Conservation (phyloP, 1,284 basidiomycete genomes). For the Puccinia coronata region DNA sequence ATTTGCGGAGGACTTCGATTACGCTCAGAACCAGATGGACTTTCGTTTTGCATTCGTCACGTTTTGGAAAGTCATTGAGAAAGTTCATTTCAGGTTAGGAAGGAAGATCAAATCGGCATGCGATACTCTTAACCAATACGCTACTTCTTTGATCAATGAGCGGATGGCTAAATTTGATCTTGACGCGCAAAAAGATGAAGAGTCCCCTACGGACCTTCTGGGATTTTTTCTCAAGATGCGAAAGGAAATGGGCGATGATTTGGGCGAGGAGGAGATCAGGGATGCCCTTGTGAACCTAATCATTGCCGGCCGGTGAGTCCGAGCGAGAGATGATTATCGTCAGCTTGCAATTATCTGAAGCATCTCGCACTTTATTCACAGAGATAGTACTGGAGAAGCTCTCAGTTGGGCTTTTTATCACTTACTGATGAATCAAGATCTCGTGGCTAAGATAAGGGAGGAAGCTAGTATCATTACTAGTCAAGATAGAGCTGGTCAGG, state of each 20-base stretch:
- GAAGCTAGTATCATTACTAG: slow-evolving; percentile 1
- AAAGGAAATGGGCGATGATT: not conserved
- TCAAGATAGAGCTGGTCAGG: not conserved
- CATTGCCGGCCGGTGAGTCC: slow-evolving; percentile 47
- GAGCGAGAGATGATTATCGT: not conserved
- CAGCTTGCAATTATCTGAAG: not conserved
- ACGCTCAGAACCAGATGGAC: slow-evolving; percentile 23
- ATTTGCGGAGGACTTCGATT: slow-evolving; percentile 43
- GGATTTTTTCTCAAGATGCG: not conserved
- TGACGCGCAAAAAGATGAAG: not conserved
- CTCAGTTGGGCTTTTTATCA: slow-evolving; percentile 45
- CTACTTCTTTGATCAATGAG: slow-evolving; percentile 33
- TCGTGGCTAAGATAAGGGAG: slow-evolving; percentile 27
- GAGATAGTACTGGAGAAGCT: slow-evolving; percentile 46
- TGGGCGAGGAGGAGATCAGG: slow-evolving; percentile 20
- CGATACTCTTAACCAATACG: slow-evolving; percentile 6
- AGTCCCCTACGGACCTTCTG: slow-evolving; percentile 22
- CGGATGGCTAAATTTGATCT: not conserved
- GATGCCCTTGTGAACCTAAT: slow-evolving; percentile 35
- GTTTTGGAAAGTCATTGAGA: slow-evolving; percentile 24
- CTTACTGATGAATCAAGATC: slow-evolving; percentile 30
- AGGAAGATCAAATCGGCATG: slow-evolving; percentile 13
- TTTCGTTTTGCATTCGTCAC: slow-evolving; percentile 10
- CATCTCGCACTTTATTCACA: not conserved
- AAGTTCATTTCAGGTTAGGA: not conserved